Conservation (phyloP, 2,329 filamentous ascomycete species). For the Pseudofabraea citricarpa region DNA sequence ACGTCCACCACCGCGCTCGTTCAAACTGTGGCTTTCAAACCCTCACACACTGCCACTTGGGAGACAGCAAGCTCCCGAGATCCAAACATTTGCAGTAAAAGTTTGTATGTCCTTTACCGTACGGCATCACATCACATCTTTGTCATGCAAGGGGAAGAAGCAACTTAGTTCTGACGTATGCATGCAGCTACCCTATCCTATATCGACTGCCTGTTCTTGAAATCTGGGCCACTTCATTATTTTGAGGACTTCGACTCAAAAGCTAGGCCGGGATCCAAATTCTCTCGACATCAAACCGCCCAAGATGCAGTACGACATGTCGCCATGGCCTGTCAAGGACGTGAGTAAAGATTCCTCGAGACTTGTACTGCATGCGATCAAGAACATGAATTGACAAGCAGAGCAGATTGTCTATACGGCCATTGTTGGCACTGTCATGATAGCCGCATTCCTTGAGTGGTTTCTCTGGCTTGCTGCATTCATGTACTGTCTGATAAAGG, state of each 20-base stretch:
- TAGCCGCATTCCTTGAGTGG: constrained; percentile 87
- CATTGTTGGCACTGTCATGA: constrained; percentile 75
- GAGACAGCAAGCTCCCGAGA: background rate
- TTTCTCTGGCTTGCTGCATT: constrained; percentile 93
- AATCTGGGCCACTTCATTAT: too few species aligned
- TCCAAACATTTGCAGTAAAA: too few species aligned
- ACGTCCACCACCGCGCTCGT: too few species aligned
- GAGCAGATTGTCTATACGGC: constrained; percentile 76
- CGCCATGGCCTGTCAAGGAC: constrained; percentile 47
- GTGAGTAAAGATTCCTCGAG: constrained; percentile 27
- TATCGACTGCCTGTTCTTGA: too few species aligned
- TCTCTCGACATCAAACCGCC: too few species aligned
- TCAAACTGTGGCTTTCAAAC: too few species aligned
- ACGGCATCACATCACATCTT: too few species aligned
- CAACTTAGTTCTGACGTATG: constrained; percentile 3
- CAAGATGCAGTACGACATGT: constrained; percentile 37
- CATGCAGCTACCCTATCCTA: constrained; percentile 1
- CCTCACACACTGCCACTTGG: too few species aligned
- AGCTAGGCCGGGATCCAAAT: too few species aligned
- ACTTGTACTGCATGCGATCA: too few species aligned
- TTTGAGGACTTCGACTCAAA: too few species aligned
- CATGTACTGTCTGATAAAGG: constrained; percentile 83
- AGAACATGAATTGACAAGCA: background rate
- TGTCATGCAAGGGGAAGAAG: background rate
- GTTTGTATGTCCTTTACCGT: too few species aligned